Evolutionary conservation across 2,329 filamentous ascomycete genomes (phyloP), one percentile per base, ranked within the genome.

Genomic region (Hypoxylon sp.): DNA sequence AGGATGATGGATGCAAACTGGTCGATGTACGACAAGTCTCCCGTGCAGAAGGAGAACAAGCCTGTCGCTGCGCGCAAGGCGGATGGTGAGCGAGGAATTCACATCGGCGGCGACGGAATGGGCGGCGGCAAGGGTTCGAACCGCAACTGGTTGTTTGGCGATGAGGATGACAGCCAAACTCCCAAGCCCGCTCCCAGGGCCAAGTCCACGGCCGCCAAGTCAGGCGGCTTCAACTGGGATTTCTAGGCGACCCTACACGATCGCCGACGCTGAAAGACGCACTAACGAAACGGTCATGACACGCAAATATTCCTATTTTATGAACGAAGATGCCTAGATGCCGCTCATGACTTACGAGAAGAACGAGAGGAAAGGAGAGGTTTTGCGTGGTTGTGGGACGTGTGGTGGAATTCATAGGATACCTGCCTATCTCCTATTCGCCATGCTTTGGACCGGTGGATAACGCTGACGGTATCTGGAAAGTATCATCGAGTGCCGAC

Each of bases 1-100:
- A 87, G 89, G 75, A 88, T 85, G 80, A 89, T 92, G 86, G 84
- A 89, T 67, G 78, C 87, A 42, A 85, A 81, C 72, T 87, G 85
- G 85, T 75, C 77, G 1, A 64, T 77, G 10, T 81, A 84, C 60
- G 84, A 87, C 53, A 70, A 80, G 66, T 86, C 84, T 1, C 83
- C 83, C 6, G 73, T 69, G n/a, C 79, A 81, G 50, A 84, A 83
- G 67, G 81, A 84, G 69, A 84, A 84, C 69, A 75, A 70, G 55
- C 70, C 69, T n/a, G 41, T 58, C 10, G 50, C 49, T 11, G 31
- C 53, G 17, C 57, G 61, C 33, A 63, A 62, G 23, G 63, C 70
- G 18, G 74, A 73, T 40, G 63, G 68, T 9, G 67, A 71, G 11
- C 58, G 69, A 58, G 78, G 79, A 23, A 81, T 82, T 55, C 68